Base-by-base conservation (phyloP, 441 rosid species). In the Brassica hybrid region DNA sequence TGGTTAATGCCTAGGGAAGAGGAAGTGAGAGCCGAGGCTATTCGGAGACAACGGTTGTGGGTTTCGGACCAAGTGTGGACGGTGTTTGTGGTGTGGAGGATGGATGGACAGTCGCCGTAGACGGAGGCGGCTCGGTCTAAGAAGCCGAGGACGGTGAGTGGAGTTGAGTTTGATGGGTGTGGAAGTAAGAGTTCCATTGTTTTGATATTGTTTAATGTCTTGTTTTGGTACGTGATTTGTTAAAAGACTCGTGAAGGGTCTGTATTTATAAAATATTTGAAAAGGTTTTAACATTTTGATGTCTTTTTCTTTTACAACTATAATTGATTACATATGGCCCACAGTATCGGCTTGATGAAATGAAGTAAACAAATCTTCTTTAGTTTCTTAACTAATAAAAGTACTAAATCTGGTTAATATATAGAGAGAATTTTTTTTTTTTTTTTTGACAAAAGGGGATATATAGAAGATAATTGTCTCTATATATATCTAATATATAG, bases 61-160 rank as follows among this genome's bases (percentile, higher is more conserved):
- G 89, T 89, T 66, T 83, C 76, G 7, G 86, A 72, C 88, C 93
- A 87, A 7, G 88, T 87, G 82, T 78, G 81, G 12, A 76, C 14
- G 14, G 73, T 73, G 74, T 77, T 57, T 36, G 75, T 1, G 64
- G 75, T 16, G 73, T 83, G 83, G 60, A 86, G 56, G 16, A 87
- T 25, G 54, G 91, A 86, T 54, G 88, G 86, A 61, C 73, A 76
- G 68, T 87, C 89, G 1, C 81, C 86, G 54, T 87, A 87, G 30
- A 82, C 89, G 38, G 83, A 71, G 48, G 93, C 86, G 0, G 91
- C 91, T 71, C 91, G 82, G 45, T 87, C 86, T 32, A 89, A 65
- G 83, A 89, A 89, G 63, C 86, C 85, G 11, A 89, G 71, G 41
- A 90, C 81, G 11, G 88, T 85, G 27, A 85, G 83, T 7, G 93